Conservation (phyloP, 116 monocot genomes). For the Posidonia oceanica region DNA sequence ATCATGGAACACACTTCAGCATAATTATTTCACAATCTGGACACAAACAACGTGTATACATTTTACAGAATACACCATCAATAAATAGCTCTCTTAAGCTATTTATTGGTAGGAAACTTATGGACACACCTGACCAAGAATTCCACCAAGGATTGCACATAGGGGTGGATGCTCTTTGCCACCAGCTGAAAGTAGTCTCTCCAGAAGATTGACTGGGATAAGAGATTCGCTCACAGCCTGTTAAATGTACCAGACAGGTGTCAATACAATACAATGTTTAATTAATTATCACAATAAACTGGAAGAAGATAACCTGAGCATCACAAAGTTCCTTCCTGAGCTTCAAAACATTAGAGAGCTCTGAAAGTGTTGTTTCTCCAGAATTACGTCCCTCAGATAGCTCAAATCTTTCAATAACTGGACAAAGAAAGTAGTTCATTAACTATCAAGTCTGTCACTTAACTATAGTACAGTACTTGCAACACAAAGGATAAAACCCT, state of each 20-base stretch:
- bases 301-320: conserved; percentile 37
- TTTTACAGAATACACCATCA: too few species aligned
- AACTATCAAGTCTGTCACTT: background rate
- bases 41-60: too few species aligned
- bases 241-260: conserved; percentile 6
- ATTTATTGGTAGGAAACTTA: background rate
- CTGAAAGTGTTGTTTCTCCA: conserved; percentile 37
- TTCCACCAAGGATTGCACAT: conserved; percentile 82
- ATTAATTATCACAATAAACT: conserved; percentile 1
- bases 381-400: conserved; percentile 29
- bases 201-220: conserved; percentile 37
- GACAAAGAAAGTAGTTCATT: conserved; percentile 3
- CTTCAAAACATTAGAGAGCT: conserved; percentile 50
- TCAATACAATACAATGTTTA: conserved; percentile 10
- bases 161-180: conserved; percentile 68
- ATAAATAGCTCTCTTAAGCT: too few species aligned
- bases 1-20: too few species aligned
- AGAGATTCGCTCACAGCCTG: conserved; percentile 66
- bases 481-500: too few species aligned
- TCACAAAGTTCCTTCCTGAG: conserved; percentile 67
- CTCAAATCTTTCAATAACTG: conserved; percentile 83
- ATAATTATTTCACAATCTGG: too few species aligned
- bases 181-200: conserved; percentile 56
- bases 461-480: background rate
- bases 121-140: conserved; percentile 76